Base-by-base conservation (phyloP, 768 basidiomycete genomes). In the Arthromyces matolae region DNA sequence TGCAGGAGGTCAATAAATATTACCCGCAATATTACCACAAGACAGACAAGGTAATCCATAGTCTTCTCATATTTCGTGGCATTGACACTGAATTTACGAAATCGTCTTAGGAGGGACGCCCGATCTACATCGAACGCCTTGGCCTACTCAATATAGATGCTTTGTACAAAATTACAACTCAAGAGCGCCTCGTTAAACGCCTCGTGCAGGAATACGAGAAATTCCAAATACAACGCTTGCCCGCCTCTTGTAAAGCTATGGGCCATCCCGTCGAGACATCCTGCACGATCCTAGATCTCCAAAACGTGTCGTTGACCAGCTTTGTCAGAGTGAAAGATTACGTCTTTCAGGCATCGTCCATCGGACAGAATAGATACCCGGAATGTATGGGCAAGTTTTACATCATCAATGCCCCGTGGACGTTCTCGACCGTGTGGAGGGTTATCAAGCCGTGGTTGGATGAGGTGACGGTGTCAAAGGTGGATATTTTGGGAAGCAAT, bases 321-420 rank as follows among this genome's bases (percentile, higher is more conserved):
- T 98, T 97, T 63, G 92, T 85, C 67, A 80, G 79, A 60, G 93
- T 98, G 70, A 93, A 91, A 71, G 88, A 90, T 70, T 95, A 93
- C 73, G 85, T 98, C 31, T 77, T 75, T 52, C 65, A 79, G 22
- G 89, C 93, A 0, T 71, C 86, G 0, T 62, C 66, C 23, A 85
- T 99, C 65, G 90, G 92, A 5, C 94, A 97, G 68, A 80, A 97
- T 71, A 77, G 88, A 57, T 98, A 93, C 68, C 90, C 93, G 1
- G 91, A 95, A 66, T 81, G 77, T 57, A 92, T 97, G 95, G 95
- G 95, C 72, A 91, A 90, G 65, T 97, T 99, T 75, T 99, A 90
- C 76, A 93, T 99, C 77, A 88, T 96, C 79, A 97, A 98, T 61
- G 89, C 92, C 0, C 94, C 95, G 0, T 96, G 87, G 84, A 77